phyloP scores from a whole-genome alignment of 2,329 filamentous ascomycete genomes.

The Chrysosporium queenslandicum region DNA sequence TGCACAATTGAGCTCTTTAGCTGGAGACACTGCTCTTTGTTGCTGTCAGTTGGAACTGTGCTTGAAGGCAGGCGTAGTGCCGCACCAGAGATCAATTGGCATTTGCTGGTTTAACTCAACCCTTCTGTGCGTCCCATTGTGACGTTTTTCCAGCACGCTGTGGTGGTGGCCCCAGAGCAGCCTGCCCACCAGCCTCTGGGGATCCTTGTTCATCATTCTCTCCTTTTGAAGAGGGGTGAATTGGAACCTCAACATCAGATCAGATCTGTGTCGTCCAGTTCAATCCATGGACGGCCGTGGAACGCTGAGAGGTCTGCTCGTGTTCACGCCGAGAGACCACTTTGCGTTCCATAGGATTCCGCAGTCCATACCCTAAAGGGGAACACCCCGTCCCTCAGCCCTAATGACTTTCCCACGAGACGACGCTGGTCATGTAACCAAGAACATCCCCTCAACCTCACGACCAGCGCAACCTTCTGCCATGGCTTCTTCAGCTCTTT shows the following conservation, averaged over 20 bases:
- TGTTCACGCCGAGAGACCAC: conserved; percentile 41
- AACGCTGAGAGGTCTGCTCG: conserved; percentile 43
- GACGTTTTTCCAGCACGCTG: neutral
- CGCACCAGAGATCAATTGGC: neutral
- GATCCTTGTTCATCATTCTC: neutral
- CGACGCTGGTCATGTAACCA: conserved; percentile 30
- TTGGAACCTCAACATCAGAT: neutral
- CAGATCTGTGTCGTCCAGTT: neutral
- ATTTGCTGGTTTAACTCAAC: neutral
- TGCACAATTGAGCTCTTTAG: neutral
- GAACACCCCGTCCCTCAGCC: neutral
- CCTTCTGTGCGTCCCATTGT: neutral
- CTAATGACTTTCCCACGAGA: conserved; percentile 17
- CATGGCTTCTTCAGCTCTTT: conserved; percentile 25
- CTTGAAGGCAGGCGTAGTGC: neutral
- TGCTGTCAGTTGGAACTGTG: neutral
- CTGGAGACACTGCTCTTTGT: neutral
- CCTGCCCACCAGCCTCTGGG: neutral
- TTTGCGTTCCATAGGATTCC: conserved; percentile 45
- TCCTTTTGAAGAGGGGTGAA: conserved; percentile 1
- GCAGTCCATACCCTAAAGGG: conserved; percentile 28
- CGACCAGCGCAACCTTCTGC: conserved; percentile 22
- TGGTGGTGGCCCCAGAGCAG: neutral
- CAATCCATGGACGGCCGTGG: conserved; percentile 39
- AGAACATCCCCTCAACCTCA: conserved; percentile 22